Evolutionary conservation across 306 rosid species (phyloP).

Genomic region (Abrus precatorius): DNA sequence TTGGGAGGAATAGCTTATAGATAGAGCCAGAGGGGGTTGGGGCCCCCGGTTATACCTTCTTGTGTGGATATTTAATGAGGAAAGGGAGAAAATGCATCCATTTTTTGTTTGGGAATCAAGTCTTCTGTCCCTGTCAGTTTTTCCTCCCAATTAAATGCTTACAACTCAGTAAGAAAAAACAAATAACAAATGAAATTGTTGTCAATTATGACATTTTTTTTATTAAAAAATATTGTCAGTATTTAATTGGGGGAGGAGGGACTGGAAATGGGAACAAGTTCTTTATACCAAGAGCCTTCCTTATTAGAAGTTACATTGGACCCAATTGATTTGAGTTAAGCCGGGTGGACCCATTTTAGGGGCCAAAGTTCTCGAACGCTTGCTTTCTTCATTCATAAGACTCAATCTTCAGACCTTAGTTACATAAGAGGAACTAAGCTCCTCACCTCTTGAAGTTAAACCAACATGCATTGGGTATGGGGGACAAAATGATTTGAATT

Average conservation of each 20-base stretch:
- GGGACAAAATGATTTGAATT: neutral
- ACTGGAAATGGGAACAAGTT: neutral
- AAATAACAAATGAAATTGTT: neutral
- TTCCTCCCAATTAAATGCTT: slow-evolving; percentile 18
- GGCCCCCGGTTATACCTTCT: neutral
- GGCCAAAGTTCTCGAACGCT: neutral
- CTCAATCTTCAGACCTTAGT: neutral
- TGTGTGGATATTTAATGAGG: slow-evolving; percentile 24
- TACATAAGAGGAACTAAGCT: neutral
- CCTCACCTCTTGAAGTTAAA: neutral
- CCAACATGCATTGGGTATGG: neutral
- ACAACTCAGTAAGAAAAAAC: neutral
- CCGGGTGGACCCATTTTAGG: neutral
- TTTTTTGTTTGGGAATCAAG: slow-evolving; percentile 40
- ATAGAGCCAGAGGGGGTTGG: slow-evolving; percentile 14
- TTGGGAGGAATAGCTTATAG: slow-evolving; percentile 22
- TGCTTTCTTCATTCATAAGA: neutral
- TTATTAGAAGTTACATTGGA: neutral
- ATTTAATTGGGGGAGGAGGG: slow-evolving; percentile 16
- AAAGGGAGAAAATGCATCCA: slow-evolving; percentile 21
- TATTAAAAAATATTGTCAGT: neutral
- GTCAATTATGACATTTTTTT: neutral
- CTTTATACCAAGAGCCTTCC: neutral
- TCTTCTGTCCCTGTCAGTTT: neutral
- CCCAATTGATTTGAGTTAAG: neutral